Evolutionary conservation across 306 rosid genomes (phyloP), one percentile per base, ranked within the genome.

Genomic region (Cyamopsis tetragonoloba): DNA sequence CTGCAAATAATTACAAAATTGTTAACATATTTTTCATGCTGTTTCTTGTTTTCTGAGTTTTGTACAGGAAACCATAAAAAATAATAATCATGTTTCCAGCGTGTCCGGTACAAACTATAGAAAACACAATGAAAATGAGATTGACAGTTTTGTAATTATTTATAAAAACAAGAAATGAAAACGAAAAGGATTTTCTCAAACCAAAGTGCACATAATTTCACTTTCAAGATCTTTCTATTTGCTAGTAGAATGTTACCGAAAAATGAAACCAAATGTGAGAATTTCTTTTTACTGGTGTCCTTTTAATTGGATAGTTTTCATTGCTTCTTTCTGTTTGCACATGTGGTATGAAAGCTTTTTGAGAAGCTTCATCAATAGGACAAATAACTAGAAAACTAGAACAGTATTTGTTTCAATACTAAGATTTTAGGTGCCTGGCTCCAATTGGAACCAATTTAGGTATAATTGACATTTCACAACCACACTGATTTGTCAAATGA

Each of bases 361-460:
- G 6, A 30, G 57, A 26, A 31, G 68, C 13, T 44, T 72, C 63
- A 61, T 41, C 38, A 47, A 70, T 18, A 68, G 50, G 57, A 47
- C 32, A 68, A 68, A 5, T 6, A 51, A 54, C 72, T 54, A 68
- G 1, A 30, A 44, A 17, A 10, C 19, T 22, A n/a, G 15, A 66
- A 56, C 13, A 17, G 71, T 22, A 76, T 64, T 34, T 55, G 69
- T 34, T 66, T n/a, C n/a, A n/a, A n/a, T n/a, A n/a, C n/a, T 35
- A 48, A 72, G 43, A 27, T 67, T 43, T 39, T 13, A 56, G 74
- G 66, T 17, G 13, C 3, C 39, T 72, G 89, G 92, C 75, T 77
- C 87, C 75, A 77, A 59, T 44, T 49, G 18, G 49, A 63, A 38
- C 61, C 57, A 41, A 41, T 62, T 65, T 23, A 42, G 76, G 58